phyloP scores from a whole-genome alignment of 495 filamentous ascomycete genomes.

The Cercophora samala region DNA sequence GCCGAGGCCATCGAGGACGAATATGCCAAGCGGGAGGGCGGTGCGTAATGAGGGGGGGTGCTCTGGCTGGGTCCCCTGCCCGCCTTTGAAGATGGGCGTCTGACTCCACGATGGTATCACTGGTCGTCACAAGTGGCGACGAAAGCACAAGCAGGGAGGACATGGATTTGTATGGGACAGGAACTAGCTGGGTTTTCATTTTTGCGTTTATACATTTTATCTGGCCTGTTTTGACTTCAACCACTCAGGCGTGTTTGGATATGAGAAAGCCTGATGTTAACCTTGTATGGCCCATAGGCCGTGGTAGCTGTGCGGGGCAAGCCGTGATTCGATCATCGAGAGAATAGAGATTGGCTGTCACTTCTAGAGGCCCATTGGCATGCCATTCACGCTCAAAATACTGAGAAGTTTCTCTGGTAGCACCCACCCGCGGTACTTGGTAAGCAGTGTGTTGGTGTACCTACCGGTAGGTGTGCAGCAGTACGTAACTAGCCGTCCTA shows the following conservation, averaged over 20 bases:
- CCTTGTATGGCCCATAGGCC: too few species aligned
- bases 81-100: background rate
- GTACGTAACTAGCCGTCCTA: too few species aligned
- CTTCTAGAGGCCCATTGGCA: too few species aligned
- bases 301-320: too few species aligned
- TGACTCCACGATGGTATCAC: background rate
- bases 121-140: background rate
- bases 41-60: slow-evolving; percentile 33
- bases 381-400: too few species aligned
- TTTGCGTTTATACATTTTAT: background rate
- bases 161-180: background rate
- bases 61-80: background rate
- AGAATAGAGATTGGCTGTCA: too few species aligned
- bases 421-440: too few species aligned
- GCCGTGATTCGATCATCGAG: too few species aligned
- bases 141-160: background rate
- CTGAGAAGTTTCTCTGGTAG: too few species aligned
- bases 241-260: background rate
- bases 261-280: too few species aligned
- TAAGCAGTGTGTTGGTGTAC: too few species aligned
- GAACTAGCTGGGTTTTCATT: background rate
- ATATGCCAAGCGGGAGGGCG: slow-evolving; percentile 50
- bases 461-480: too few species aligned
- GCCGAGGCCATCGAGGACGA: slow-evolving; percentile 49
- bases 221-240: background rate